Percentiles rank a stretch among this genome's conserved stretches.
These are phyloP conservation scores for Lagenaria siceraria DNA, from an alignment of 306 rosid genomes.

Conservation along the genomic window DNA sequence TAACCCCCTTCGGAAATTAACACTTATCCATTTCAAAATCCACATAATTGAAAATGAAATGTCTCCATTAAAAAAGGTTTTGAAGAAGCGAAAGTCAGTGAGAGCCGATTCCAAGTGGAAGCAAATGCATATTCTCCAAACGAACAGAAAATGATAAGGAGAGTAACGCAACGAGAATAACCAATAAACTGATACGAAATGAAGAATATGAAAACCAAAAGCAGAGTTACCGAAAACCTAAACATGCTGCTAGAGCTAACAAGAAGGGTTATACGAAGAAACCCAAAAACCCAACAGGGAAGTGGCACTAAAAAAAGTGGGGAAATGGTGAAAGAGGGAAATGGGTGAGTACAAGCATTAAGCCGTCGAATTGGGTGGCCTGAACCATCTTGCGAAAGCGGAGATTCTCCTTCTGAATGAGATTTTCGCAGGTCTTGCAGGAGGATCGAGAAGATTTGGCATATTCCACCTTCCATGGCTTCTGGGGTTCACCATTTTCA, in stretches of 20 bases:
- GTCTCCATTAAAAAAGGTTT: not conserved
- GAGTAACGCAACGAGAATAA: not conserved
- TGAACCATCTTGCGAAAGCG: slow-evolving; percentile 97
- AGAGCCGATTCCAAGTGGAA: not conserved
- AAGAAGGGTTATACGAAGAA: not conserved
- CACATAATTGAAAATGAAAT: not conserved
- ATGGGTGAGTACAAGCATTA: slow-evolving; percentile 53
- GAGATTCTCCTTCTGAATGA: slow-evolving; percentile 53
- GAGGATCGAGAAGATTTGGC: slow-evolving; percentile 87
- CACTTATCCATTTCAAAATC: not conserved
- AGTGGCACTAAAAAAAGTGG: not conserved
- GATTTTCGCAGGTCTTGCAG: slow-evolving; percentile 64
- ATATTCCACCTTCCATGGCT: slow-evolving; percentile 89
- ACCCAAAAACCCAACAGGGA: not conserved
- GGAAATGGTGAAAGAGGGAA: not conserved
- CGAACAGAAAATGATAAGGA: not conserved
- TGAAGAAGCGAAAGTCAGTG: not conserved
- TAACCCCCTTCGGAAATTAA: not conserved
- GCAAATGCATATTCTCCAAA: not conserved
- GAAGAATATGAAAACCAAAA: not conserved
- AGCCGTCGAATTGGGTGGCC: slow-evolving; percentile 82
- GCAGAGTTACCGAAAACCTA: not conserved
- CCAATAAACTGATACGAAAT: not conserved
- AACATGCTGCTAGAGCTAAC: not conserved
- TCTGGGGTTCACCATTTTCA: slow-evolving; percentile 61